These are phyloP conservation scores for Pseudogymnoascus sp. DNA, from an alignment of 2,329 filamentous ascomycete genomes.

Conservation along the genomic window DNA sequence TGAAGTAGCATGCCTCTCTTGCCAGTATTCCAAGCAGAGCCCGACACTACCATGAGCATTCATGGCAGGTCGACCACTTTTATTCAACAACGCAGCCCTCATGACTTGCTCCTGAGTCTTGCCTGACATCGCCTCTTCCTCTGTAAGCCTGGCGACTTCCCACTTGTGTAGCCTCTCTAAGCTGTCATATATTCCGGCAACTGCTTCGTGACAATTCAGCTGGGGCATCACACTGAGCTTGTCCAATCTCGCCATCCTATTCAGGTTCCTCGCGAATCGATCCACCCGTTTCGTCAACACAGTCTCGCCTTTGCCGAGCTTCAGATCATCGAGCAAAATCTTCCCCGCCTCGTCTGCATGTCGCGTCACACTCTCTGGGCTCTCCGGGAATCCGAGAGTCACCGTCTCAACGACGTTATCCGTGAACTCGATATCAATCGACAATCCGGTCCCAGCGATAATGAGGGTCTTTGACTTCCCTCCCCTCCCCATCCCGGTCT, in stretches of 20 bases:
- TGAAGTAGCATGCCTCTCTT: conserved; percentile 45
- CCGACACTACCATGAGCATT: conserved; percentile 60
- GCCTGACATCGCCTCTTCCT: conserved; percentile 36
- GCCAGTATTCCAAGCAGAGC: conserved; percentile 71
- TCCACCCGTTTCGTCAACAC: conserved; percentile 63
- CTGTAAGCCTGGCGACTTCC: conserved; percentile 52
- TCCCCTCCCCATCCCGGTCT: conserved; percentile 39
- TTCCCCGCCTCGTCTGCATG: conserved; percentile 53
- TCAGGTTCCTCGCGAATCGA: conserved; percentile 62
- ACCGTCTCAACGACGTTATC: conserved; percentile 56
- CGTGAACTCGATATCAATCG: conserved; percentile 52
- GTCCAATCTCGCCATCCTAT: conserved; percentile 60
- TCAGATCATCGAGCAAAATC: conserved; percentile 58
- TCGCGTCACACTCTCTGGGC: conserved; percentile 47
- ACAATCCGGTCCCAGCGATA: conserved; percentile 52
- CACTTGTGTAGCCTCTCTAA: conserved; percentile 61
- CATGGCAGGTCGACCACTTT: conserved; percentile 62
- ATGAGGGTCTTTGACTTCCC: conserved; percentile 47
- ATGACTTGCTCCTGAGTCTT: conserved; percentile 35
- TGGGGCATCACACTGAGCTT: conserved; percentile 59
- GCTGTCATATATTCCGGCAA: conserved; percentile 64
- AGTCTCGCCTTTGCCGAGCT: conserved; percentile 47
- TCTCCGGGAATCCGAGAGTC: conserved; percentile 53
- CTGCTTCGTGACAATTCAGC: conserved; percentile 69
- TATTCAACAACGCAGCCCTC: conserved; percentile 47